A percentile compares a stretch with the other conserved stretches of the same genome.
These are phyloP conservation scores for Monilinia polystroma DNA, from an alignment of 2,329 filamentous ascomycete genomes.

Conservation along the genomic window DNA sequence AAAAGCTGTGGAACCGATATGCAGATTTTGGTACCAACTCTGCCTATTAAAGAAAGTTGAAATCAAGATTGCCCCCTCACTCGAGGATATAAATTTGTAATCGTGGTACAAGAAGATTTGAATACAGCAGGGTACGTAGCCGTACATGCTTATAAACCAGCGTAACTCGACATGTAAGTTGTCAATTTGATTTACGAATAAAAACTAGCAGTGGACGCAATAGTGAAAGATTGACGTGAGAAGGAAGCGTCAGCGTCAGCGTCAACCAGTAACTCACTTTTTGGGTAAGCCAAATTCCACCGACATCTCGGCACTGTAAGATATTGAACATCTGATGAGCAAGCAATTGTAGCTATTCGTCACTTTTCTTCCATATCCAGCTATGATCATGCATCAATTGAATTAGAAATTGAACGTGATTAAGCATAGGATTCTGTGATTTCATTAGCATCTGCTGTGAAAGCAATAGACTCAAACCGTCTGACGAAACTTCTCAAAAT, in stretches of 20 bases:
- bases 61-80: background rate
- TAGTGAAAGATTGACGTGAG: background rate
- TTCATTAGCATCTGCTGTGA: background rate
- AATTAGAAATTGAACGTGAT: background rate
- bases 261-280: background rate
- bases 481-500: background rate
- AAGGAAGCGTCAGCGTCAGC: background rate
- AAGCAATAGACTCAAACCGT: background rate
- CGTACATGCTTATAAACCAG: background rate
- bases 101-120: background rate
- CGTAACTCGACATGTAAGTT: background rate
- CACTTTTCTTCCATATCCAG: too few species aligned
- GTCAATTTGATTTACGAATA: background rate
- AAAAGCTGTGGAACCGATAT: background rate
- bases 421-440: background rate
- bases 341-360: background rate
- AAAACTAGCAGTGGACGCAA: background rate
- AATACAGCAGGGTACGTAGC: background rate
- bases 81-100: background rate
- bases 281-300: background rate
- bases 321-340: background rate
- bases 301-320: background rate
- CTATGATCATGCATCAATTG: too few species aligned
- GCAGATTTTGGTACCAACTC: background rate
- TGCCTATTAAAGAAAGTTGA: background rate